A percentile compares a stretch with the other conserved stretches of the same genome.
phyloP scores from a whole-genome alignment of 495 filamentous ascomycete species.

The Talaromyces nanjingensis region DNA sequence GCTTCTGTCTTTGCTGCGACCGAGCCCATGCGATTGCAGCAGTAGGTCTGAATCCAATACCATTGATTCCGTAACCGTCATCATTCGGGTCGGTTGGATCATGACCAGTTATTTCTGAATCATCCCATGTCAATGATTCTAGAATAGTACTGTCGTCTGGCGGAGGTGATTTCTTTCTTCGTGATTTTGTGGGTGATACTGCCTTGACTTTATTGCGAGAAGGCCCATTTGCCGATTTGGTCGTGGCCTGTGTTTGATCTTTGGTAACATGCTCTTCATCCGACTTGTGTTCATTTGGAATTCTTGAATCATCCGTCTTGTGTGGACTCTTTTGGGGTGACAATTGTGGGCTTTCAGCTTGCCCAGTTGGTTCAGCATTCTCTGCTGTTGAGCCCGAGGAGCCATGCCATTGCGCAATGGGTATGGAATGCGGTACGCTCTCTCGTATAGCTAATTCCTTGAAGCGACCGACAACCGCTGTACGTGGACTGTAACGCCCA shows the following conservation, averaged over 20 bases:
- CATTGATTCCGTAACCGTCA: slow-evolving; percentile 77
- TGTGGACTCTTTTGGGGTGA: not conserved
- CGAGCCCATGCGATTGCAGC: slow-evolving; percentile 73
- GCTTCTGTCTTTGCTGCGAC: slow-evolving; percentile 66
- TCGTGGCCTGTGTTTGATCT: not conserved
- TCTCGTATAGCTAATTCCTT: slow-evolving; percentile 53
- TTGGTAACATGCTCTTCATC: not conserved
- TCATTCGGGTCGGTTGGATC: slow-evolving; percentile 65
- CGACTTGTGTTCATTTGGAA: not conserved
- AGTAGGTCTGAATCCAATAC: slow-evolving; percentile 87
- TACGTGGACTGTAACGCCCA: slow-evolving; percentile 50
- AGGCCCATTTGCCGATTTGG: not conserved
- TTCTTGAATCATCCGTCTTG: not conserved
- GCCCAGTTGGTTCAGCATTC: not conserved
- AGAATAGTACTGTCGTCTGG: slow-evolving; percentile 29
- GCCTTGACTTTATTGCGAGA: slow-evolving; percentile 22
- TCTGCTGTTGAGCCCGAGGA: not conserved
- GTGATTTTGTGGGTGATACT: slow-evolving; percentile 20
- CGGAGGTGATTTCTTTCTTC: slow-evolving; percentile 35
- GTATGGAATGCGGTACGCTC: slow-evolving; percentile 7
- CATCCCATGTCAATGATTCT: slow-evolving; percentile 67
- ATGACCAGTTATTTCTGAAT: slow-evolving; percentile 79
- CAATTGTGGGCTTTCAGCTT: not conserved
- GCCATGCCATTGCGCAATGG: not conserved
- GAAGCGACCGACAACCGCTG: slow-evolving; percentile 57